A percentile compares a stretch with the other conserved stretches of the same genome.
Evolutionary conservation across 1,284 basidiomycete genomes (phyloP).

Genomic region (Fomitopsis schrenkii): DNA sequence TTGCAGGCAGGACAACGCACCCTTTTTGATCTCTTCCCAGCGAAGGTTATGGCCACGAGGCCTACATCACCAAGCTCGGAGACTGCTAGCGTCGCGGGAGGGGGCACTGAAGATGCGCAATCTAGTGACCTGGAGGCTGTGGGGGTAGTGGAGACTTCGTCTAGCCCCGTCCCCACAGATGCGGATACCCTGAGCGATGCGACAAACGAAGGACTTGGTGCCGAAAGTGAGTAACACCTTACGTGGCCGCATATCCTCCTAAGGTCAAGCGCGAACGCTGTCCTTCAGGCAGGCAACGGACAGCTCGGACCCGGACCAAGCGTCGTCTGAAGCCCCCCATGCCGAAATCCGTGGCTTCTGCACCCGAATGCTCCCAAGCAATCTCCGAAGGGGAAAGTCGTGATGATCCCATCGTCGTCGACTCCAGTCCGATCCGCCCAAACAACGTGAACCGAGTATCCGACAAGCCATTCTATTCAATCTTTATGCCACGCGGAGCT

Average conservation of each 20-base stretch:
- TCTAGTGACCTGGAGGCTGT: conserved; percentile 15
- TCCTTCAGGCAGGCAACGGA: not conserved
- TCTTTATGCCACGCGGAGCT: conserved; percentile 25
- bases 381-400: conserved; percentile 13
- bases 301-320: not conserved
- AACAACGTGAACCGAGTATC: conserved; percentile 11
- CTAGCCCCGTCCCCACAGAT: conserved; percentile 8
- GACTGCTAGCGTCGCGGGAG: not conserved
- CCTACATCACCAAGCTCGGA: conserved; percentile 6
- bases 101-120: not conserved
- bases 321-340: not conserved
- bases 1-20: conserved; percentile 19
- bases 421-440: conserved; percentile 10
- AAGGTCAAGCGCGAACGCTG: not conserved
- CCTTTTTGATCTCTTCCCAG: conserved; percentile 15
- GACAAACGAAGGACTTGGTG: not conserved
- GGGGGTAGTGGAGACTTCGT: conserved; percentile 5
- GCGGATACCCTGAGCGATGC: conserved; percentile 1
- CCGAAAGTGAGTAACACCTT: conserved; percentile 1
- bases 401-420: conserved; percentile 22
- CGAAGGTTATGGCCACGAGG: conserved; percentile 9
- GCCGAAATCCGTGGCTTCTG: not conserved
- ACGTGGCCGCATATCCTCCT: no score
- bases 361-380: not conserved
- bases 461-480: conserved; percentile 27